A percentile compares a stretch with the other conserved stretches of the same genome.
These are phyloP conservation scores for Tricholoma bakamatsutake DNA, from an alignment of 768 basidiomycete genomes.

Conservation along the genomic window DNA sequence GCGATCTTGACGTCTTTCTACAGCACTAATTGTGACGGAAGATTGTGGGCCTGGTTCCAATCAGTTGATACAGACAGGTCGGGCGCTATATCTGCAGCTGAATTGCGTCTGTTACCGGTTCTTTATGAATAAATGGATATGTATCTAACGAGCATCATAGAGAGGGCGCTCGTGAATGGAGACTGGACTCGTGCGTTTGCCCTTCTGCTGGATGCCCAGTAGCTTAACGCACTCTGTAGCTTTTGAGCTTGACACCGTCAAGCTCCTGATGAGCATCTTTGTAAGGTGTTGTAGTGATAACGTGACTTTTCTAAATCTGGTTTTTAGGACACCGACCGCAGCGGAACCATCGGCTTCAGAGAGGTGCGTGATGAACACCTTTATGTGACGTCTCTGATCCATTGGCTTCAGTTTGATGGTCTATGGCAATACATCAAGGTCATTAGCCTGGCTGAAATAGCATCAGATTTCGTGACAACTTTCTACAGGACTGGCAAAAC, in stretches of 20 bases:
- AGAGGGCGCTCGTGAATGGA: slow-evolving; percentile 46
- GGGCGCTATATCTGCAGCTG: slow-evolving; percentile 55
- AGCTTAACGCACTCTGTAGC: slow-evolving; percentile 34
- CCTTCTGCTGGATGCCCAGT: too few species aligned
- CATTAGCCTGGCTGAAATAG: not conserved
- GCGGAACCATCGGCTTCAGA: slow-evolving; percentile 74
- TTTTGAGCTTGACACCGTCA: slow-evolving; percentile 84
- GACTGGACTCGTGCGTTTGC: slow-evolving; percentile 69
- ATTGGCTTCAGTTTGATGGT: slow-evolving; percentile 45
- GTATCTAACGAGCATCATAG: slow-evolving; percentile 19
- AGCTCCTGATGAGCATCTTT: slow-evolving; percentile 78
- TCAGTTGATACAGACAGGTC: slow-evolving; percentile 68
- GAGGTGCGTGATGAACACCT: slow-evolving; percentile 39
- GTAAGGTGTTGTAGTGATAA: slow-evolving; percentile 32
- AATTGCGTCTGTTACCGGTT: slow-evolving; percentile 53
- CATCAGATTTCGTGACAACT: not conserved
- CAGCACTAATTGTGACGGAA: slow-evolving; percentile 19
- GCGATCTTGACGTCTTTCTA: not conserved
- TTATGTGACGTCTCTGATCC: slow-evolving; percentile 12
- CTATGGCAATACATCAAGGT: slow-evolving; percentile 81
- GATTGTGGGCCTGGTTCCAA: slow-evolving; percentile 70
- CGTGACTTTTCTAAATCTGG: not conserved
- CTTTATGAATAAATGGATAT: not conserved
- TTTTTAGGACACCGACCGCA: slow-evolving; percentile 59
- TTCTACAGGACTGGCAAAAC: slow-evolving; percentile 68